These are phyloP conservation scores for Oleoguttula mirabilis DNA, from an alignment of 495 filamentous ascomycete genomes.

Conservation along the genomic window DNA sequence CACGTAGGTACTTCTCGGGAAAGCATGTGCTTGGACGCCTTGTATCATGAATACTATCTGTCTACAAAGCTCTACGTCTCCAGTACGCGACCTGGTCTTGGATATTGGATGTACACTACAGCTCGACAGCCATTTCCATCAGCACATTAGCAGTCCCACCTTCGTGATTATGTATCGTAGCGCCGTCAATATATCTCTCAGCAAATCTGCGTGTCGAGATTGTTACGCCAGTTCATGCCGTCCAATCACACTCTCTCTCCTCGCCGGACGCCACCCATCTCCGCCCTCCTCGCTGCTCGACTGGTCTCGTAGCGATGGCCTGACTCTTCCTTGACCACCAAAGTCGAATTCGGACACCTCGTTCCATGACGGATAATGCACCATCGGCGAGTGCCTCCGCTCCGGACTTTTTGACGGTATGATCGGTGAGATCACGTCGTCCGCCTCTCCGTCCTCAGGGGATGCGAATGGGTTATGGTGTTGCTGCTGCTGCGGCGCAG, in stretches of 20 bases:
- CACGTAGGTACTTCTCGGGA: too few relatives aligned
- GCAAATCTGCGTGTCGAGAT: too few relatives aligned
- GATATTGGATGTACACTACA: too few relatives aligned
- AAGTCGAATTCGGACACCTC: constrained; percentile 14
- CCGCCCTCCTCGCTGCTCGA: neutral
- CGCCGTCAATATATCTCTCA: too few relatives aligned
- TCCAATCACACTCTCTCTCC: neutral
- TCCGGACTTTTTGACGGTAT: constrained; percentile 10
- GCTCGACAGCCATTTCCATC: too few relatives aligned
- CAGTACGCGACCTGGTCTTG: too few relatives aligned
- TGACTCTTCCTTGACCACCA: constrained; percentile 1
- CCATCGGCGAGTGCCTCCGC: constrained; percentile 12
- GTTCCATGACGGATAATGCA: constrained; percentile 18
- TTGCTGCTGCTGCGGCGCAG: neutral
- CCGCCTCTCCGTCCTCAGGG: constrained; percentile 12
- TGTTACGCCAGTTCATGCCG: constrained; percentile 7
- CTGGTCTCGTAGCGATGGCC: neutral
- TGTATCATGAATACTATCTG: too few relatives aligned
- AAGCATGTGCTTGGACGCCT: too few relatives aligned
- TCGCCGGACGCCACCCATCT: constrained; percentile 1
- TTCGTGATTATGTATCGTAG: too few relatives aligned
- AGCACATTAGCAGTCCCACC: too few relatives aligned
- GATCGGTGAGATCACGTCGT: constrained; percentile 18
- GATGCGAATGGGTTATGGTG: constrained; percentile 16
- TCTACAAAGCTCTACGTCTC: too few relatives aligned